Evolutionary conservation across 306 rosid genomes (phyloP).

Genomic region (Casuarina cunninghamiana): DNA sequence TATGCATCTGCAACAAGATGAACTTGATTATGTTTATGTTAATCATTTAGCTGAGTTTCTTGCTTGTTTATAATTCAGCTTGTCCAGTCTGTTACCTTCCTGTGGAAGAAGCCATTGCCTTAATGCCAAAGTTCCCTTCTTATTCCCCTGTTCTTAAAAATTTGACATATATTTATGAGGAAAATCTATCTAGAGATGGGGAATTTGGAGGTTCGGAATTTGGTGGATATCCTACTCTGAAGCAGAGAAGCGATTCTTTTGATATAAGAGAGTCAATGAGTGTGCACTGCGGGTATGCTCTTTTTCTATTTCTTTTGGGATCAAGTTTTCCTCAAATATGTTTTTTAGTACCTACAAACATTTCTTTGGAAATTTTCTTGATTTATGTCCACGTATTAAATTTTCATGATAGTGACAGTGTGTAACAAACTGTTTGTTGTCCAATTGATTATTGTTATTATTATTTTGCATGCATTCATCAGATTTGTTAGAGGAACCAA

Average conservation of each 20-base stretch:
- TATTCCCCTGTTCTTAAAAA: conserved; percentile 72
- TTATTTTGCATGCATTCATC: conserved; percentile 32
- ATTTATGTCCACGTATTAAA: background rate
- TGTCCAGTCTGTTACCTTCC: conserved; percentile 97
- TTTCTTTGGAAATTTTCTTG: conserved; percentile 13
- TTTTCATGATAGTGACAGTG: conserved; percentile 4
- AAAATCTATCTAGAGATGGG: conserved; percentile 57
- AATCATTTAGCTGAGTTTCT: conserved; percentile 25
- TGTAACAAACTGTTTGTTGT: conserved; percentile 13
- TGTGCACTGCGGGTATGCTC: conserved; percentile 86
- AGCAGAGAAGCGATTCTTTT: conserved; percentile 69
- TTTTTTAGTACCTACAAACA: conserved; percentile 10
- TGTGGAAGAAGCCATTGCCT: conserved; percentile 78
- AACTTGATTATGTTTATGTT: background rate
- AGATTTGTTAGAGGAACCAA: conserved; percentile 73
- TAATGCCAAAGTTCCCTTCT: conserved; percentile 76
- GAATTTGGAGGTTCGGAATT: conserved; percentile 94
- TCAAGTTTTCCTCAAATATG: conserved; percentile 6
- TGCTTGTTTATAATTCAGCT: conserved; percentile 52
- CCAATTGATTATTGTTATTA: conserved; percentile 11
- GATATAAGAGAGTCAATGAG: conserved; percentile 74
- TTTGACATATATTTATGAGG: conserved; percentile 62
- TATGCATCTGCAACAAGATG: conserved; percentile 10
- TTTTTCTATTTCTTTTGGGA: conserved; percentile 8
- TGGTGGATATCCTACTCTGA: conserved; percentile 93